Base-by-base conservation (phyloP, 768 basidiomycete genomes). In the Tulasnella sp. region DNA sequence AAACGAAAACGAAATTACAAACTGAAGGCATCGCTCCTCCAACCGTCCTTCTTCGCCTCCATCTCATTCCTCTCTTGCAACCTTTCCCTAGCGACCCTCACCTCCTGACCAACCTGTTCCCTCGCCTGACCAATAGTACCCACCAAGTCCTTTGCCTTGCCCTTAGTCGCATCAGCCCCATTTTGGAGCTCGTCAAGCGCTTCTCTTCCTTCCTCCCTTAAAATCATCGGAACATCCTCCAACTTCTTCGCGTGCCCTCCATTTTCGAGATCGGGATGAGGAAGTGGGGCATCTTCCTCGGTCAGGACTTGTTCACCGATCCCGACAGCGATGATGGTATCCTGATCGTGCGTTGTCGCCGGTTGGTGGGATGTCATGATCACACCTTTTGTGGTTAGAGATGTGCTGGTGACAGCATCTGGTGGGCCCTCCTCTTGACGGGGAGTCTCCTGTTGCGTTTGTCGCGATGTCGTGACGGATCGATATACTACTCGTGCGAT, bases 311-410 rank as follows among this genome's bases (percentile, higher is more conserved):
- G 58, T 21, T 30, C 50, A 23, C 47, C 58, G 19, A 59, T 44
- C 19, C 58, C 58, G 17, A 59, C 49, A 10, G 58, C 58, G 32
- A 59, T 51, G 58, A 59, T 47, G 9, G 58, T 50, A n/a, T 59
- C 58, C 19, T 50, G 26, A 26, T 59, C 58, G 7, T 45, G 58
- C 29, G 26, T 30, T 1, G 45, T 51, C 47, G 58, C 58, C 3
- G 58, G 47, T 26, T 49, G 32, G 32, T 59, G 58, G 4, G 50
- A 38, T 11, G 26, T 59, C 27, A 30, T 29, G 19, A 59, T 41
- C 9, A 59, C 27, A 10, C 58, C 58, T 34, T 59, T 59, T 26
- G 50, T 30, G 13, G 58, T 59, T 3, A 59, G 21, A 9, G 19
- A 30, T 4, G 45, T 59, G 19, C 29, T 52, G 19, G 49, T 23